A percentile compares a stretch with the other conserved stretches of the same genome.
Conservation (phyloP, 129 eudicot species). For the carrot (Daucus carota) region DH1_v3.0 NC_030386.2:33178001-33178500, state of each 20-base stretch:
- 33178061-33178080: constrained; percentile 17
- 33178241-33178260: neutral
- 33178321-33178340: neutral
- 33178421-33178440: too few species aligned
- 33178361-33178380: too few species aligned
- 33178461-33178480: too few species aligned
- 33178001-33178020: neutral
- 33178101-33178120: constrained; percentile 9
- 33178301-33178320: neutral
- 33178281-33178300: neutral
- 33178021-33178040: neutral
- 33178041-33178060: neutral
- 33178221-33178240: neutral
- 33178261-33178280: neutral
- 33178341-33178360: neutral
- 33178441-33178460: too few species aligned
- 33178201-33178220: too few species aligned
- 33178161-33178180: constrained; percentile 10
- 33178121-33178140: constrained; percentile 7
- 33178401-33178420: neutral
- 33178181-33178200: too few species aligned
- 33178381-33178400: too few species aligned
- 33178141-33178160: constrained; percentile 11
- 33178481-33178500: too few species aligned
- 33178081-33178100: constrained; percentile 23